Conservation (phyloP, 108 stramenopile genomes). For the Nannochloropsis gaditana region DNA sequence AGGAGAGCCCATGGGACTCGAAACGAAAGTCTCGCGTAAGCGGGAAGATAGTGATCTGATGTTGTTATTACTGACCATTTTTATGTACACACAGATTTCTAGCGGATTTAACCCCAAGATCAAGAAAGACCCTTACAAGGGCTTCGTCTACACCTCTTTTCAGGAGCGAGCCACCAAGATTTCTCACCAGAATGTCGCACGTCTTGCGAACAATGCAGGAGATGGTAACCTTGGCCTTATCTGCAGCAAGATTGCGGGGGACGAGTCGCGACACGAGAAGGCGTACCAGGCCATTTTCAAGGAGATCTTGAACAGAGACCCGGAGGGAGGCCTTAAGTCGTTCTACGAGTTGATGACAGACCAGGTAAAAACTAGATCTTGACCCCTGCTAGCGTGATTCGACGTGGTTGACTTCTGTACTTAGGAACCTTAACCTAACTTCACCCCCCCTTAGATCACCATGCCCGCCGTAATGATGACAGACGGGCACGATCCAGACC, state of each 20-base stretch:
- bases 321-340: slow-evolving; percentile 69
- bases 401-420: too few relatives aligned
- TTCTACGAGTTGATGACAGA: slow-evolving; percentile 80
- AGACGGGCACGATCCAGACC: slow-evolving; percentile 63
- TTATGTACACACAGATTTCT: slow-evolving; percentile 55
- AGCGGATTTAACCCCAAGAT: slow-evolving; percentile 78
- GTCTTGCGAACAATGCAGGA: slow-evolving; percentile 64
- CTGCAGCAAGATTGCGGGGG: slow-evolving; percentile 81
- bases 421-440: not conserved
- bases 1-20: too few relatives aligned
- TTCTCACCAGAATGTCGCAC: slow-evolving; percentile 74
- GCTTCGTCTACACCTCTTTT: slow-evolving; percentile 87
- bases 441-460: slow-evolving; percentile 49
- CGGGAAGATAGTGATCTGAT: not conserved
- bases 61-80: not conserved
- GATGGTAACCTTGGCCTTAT: slow-evolving; percentile 65
- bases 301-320: slow-evolving; percentile 75
- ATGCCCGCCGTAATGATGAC: slow-evolving; percentile 87
- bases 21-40: too few relatives aligned
- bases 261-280: slow-evolving; percentile 84
- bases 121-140: slow-evolving; percentile 81
- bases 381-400: too few relatives aligned
- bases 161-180: slow-evolving; percentile 85
- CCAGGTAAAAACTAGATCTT: slow-evolving; percentile 38
- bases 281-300: slow-evolving; percentile 73